A percentile compares a stretch with the other conserved stretches of the same genome.
phyloP scores from a whole-genome alignment of 2,329 filamentous ascomycete genomes.

The Nothophoma quercina region DNA sequence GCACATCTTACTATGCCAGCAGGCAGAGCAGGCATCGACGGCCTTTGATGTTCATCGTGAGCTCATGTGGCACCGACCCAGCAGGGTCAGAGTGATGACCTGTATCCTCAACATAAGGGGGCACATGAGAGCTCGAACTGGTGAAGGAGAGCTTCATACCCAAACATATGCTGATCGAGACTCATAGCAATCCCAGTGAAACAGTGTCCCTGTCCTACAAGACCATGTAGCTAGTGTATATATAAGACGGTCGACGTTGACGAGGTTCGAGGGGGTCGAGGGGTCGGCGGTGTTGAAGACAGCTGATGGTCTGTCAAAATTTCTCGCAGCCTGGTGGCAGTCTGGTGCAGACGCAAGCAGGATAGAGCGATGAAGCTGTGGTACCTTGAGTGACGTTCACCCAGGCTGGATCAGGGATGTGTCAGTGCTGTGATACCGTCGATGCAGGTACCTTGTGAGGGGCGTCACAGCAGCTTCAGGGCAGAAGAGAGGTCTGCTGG shows the following conservation, averaged over 20 bases:
- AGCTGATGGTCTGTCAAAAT: constrained; percentile 31
- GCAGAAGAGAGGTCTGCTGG: constrained; percentile 27
- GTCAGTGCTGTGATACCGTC: constrained; percentile 41
- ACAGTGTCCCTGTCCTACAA: constrained; percentile 33
- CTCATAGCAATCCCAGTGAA: constrained; percentile 50
- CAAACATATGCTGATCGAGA: constrained; percentile 52
- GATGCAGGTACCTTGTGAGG: constrained; percentile 44
- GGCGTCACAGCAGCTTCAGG: constrained; percentile 34
- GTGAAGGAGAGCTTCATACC: constrained; percentile 44
- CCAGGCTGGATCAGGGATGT: constrained; percentile 33
- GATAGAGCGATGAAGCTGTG: constrained; percentile 38
- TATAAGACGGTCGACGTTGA: constrained; percentile 28
- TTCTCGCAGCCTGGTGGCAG: constrained; percentile 25
- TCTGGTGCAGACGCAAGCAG: constrained; percentile 32
- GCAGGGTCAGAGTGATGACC: neutral
- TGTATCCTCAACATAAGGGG: constrained; percentile 2
- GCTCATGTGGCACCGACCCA: constrained; percentile 22
- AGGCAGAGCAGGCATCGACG: constrained; percentile 36
- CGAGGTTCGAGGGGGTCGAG: constrained; percentile 23
- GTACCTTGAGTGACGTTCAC: constrained; percentile 34
- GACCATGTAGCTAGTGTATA: constrained; percentile 41
- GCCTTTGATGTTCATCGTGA: constrained; percentile 15
- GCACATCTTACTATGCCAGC: constrained; percentile 22
- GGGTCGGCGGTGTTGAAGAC: constrained; percentile 28
- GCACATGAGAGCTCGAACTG: constrained; percentile 20